These are phyloP conservation scores for Ophiognomonia clavigignenti-juglandacearum DNA, from an alignment of 2,329 filamentous ascomycete species.

Conservation along the genomic window DNA sequence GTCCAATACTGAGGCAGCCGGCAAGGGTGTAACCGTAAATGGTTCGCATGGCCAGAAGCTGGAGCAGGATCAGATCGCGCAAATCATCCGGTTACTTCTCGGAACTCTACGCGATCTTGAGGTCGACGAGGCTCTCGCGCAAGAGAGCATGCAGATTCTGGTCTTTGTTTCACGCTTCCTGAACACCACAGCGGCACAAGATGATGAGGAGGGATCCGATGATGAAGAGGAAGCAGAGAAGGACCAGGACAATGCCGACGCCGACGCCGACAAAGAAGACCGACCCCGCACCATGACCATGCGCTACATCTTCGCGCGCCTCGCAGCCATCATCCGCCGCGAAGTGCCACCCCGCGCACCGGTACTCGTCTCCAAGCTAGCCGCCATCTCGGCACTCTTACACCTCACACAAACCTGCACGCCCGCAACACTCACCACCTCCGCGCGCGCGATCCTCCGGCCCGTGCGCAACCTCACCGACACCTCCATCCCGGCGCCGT, in stretches of 20 bases:
- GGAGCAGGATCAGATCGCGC: constrained; percentile 57
- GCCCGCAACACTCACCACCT: constrained; percentile 51
- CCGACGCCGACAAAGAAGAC: constrained; percentile 26
- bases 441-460: constrained; percentile 54
- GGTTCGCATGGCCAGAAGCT: constrained; percentile 70
- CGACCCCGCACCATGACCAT: constrained; percentile 48
- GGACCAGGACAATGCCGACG: constrained; percentile 27
- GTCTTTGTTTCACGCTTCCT: constrained; percentile 69
- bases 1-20: constrained; percentile 46
- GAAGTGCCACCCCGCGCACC: constrained; percentile 61
- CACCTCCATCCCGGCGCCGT: constrained; percentile 65
- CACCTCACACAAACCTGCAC: constrained; percentile 62
- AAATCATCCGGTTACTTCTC: constrained; percentile 46
- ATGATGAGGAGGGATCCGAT: constrained; percentile 39
- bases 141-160: constrained; percentile 74
- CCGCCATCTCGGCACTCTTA: constrained; percentile 69
- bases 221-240: constrained; percentile 35
- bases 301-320: constrained; percentile 71
- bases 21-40: constrained; percentile 54
- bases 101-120: constrained; percentile 56
- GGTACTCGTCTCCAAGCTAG: constrained; percentile 68
- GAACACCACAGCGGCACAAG: constrained; percentile 42
- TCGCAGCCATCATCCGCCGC: constrained; percentile 73
- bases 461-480: constrained; percentile 81
- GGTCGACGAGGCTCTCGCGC: constrained; percentile 68